Conservation (phyloP, 352 stramenopile species). For the Phytophthora foliorum region DNA sequence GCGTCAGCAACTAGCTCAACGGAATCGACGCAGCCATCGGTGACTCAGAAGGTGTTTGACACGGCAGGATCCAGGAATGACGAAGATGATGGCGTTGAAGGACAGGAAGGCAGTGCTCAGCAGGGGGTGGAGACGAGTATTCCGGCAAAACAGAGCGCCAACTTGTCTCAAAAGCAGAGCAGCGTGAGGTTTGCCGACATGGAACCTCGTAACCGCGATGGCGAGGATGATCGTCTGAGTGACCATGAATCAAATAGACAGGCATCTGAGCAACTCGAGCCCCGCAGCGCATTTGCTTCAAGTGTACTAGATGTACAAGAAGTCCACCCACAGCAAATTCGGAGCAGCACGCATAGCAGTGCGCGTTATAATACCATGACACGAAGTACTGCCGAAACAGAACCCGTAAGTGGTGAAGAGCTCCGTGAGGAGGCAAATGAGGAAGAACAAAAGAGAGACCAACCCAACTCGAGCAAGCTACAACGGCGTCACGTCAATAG, state of each 20-base stretch:
- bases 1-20: background rate
- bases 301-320: background rate
- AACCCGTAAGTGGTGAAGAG: background rate
- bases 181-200: constrained; percentile 17
- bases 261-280: background rate
- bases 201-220: background rate
- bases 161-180: constrained; percentile 17
- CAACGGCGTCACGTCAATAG: background rate
- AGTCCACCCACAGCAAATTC: background rate
- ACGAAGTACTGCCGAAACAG: background rate
- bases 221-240: background rate
- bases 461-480: background rate
- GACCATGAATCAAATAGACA: background rate
- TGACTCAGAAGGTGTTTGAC: constrained; percentile 8
- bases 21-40: constrained; percentile 5
- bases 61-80: background rate
- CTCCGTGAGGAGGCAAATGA: background rate
- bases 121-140: background rate
- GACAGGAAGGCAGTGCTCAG: background rate
- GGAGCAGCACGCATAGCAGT: background rate
- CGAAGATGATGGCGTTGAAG: background rate
- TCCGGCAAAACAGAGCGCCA: background rate
- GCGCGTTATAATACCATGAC: background rate
- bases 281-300: background rate
- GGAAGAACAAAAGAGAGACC: background rate